phyloP scores from a whole-genome alignment of 1,284 basidiomycete species.

The Pholiota adiposa region DNA sequence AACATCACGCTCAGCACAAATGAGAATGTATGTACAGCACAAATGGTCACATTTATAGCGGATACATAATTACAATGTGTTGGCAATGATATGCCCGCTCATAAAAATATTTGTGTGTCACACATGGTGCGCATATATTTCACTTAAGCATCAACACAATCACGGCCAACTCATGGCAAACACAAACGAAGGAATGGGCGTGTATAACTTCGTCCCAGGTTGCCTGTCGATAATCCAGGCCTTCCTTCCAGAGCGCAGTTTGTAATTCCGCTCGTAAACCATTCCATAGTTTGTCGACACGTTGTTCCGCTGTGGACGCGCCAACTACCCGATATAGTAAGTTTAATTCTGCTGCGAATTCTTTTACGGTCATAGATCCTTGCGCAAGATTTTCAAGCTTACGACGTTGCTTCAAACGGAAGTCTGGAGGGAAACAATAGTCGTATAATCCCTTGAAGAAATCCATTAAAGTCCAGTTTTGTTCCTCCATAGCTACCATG shows the following conservation, averaged over 20 bases:
- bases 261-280: conserved; percentile 4
- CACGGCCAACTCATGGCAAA: no score
- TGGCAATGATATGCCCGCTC: no score
- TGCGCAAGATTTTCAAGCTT: conserved; percentile 9
- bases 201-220: conserved; percentile 15
- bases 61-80: no score
- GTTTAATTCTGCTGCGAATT: neutral
- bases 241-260: conserved; percentile 9
- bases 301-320: neutral
- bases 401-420: conserved; percentile 6
- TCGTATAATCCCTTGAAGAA: conserved; percentile 12
- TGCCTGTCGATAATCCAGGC: neutral
- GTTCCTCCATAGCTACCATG: conserved; percentile 1
- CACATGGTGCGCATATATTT: no score
- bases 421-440: conserved; percentile 16
- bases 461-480: neutral
- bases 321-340: neutral
- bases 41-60: no score
- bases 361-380: conserved; percentile 5
- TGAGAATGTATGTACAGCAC: no score
- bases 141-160: no score
- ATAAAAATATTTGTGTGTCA: no score
- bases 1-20: no score
- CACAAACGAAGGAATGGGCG: no score
- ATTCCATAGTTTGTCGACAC: conserved; percentile 7